These are phyloP conservation scores for Mycena galopus DNA, from an alignment of 768 basidiomycete species.

Conservation along the genomic window DNA sequence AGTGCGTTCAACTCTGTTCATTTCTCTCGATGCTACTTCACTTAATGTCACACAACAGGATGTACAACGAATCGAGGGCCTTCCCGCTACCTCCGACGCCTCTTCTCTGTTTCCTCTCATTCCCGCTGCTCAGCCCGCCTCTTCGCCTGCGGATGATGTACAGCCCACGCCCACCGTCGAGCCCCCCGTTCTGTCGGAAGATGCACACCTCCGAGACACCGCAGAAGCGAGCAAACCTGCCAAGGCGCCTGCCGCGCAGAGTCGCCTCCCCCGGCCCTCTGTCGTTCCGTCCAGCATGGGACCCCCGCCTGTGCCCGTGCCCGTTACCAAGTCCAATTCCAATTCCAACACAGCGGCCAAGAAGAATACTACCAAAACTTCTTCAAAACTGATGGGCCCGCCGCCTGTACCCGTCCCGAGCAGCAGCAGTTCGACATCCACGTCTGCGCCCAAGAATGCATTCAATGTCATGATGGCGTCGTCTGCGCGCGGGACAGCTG, in stretches of 20 bases:
- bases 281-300: slow-evolving; percentile 36
- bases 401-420: slow-evolving; percentile 27
- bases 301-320: slow-evolving; percentile 29
- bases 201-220: slow-evolving; percentile 2
- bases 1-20: slow-evolving; percentile 14
- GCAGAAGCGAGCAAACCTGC: slow-evolving; percentile 36
- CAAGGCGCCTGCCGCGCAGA: slow-evolving; percentile 36
- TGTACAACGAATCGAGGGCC: slow-evolving; percentile 25
- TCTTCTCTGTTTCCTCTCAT: slow-evolving; percentile 31
- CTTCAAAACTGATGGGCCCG: slow-evolving; percentile 18
- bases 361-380: not conserved
- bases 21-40: not conserved
- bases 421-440: slow-evolving; percentile 30
- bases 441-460: slow-evolving; percentile 44
- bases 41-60: slow-evolving; percentile 23
- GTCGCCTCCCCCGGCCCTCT: slow-evolving; percentile 52
- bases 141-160: not conserved
- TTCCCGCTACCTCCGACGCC: slow-evolving; percentile 22
- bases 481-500: slow-evolving; percentile 31
- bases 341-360: not conserved
- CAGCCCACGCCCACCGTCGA: not conserved
- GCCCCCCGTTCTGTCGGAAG: slow-evolving; percentile 8
- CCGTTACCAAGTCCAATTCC: not conserved
- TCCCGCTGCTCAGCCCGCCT: not conserved
- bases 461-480: slow-evolving; percentile 51